Percentiles rank a stretch among this genome's conserved stretches.
phyloP scores from a whole-genome alignment of 345 rosid genomes.

The Boechera divaricarpa region DNA sequence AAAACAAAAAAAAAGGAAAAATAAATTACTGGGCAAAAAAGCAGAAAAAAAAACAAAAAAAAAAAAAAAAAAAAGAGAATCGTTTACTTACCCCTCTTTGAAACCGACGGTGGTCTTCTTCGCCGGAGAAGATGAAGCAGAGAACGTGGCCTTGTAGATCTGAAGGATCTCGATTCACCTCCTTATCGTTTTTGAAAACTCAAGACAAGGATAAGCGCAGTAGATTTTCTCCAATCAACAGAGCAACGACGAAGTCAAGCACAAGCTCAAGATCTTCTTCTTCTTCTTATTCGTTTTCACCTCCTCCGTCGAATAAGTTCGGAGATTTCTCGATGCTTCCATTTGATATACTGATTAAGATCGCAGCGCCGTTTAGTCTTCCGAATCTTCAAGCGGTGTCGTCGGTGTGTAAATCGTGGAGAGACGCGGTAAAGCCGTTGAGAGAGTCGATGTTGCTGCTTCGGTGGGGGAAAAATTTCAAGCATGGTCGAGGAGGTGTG shows the following conservation, averaged over 20 bases:
- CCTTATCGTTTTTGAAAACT: conserved; percentile 39
- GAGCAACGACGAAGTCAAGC: conserved; percentile 30
- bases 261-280: conserved; percentile 26
- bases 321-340: conserved; percentile 77
- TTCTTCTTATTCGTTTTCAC: conserved; percentile 8
- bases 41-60: background rate
- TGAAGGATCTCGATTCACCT: conserved; percentile 49
- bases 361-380: conserved; percentile 70
- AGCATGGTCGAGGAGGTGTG: conserved; percentile 86
- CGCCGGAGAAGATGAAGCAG: conserved; percentile 54
- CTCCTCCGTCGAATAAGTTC: conserved; percentile 13
- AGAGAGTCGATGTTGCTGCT: conserved; percentile 85
- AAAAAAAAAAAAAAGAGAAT: background rate
- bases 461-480: conserved; percentile 79
- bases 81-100: conserved; percentile 32
- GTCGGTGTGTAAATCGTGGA: conserved; percentile 81
- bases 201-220: conserved; percentile 34
- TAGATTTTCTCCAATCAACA: conserved; percentile 25
- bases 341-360: conserved; percentile 62
- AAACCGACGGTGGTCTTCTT: conserved; percentile 30
- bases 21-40: background rate
- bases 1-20: background rate
- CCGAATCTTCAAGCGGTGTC: conserved; percentile 75
- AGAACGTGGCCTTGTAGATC: conserved; percentile 62
- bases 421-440: conserved; percentile 77